Evolutionary conservation across 2,329 filamentous ascomycete genomes (phyloP), one percentile per base, ranked within the genome.

Genomic region (Orbilia javanica): DNA sequence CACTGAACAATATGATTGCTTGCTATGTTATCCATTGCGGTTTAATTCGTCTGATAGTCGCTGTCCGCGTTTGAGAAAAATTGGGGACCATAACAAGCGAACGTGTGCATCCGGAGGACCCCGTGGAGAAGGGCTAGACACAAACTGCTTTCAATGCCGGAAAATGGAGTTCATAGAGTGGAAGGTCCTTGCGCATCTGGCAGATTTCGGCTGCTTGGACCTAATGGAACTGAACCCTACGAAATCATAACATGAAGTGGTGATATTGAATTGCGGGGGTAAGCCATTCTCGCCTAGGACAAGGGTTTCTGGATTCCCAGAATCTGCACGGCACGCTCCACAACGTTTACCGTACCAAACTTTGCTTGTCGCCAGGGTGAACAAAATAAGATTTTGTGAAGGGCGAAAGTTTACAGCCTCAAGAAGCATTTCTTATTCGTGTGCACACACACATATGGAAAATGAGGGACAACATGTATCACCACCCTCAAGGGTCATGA

Each of bases 341-440:
- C 74, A 78, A 72, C 74, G 74, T 78, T 78, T 67, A 78, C 62
- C 63, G 65, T 78, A 72, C 74, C 74, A 72, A 72, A 78, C 74
- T 78, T 72, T 72, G 31, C 67, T 77, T 25, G 67, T 71, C 73
- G 50, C 66, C 73, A 77, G 73, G 73, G 73, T 77, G 15, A 71
- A 25, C 25, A 70, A 44, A 48, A 66, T 70, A 66, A 68, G 73
- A 68, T 71, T 77, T 77, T 52, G 66, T 46, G 39, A 65, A 60
- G 60, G 60, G 31, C 42, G 50, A 44, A 68, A 57, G 2, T 29
- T 64, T 68, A 64, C 71, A 72, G 67, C 74, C 67, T 72, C 74
- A 78, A 67, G 46, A 34, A 67, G 34, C 57, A 55, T 72, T 78
- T 71, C 60, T 67, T 66, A 60, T 67, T 78, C 62, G 67, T 39